phyloP scores from a whole-genome alignment of 2,329 filamentous ascomycete genomes.

The Blumeria hordei region DNA sequence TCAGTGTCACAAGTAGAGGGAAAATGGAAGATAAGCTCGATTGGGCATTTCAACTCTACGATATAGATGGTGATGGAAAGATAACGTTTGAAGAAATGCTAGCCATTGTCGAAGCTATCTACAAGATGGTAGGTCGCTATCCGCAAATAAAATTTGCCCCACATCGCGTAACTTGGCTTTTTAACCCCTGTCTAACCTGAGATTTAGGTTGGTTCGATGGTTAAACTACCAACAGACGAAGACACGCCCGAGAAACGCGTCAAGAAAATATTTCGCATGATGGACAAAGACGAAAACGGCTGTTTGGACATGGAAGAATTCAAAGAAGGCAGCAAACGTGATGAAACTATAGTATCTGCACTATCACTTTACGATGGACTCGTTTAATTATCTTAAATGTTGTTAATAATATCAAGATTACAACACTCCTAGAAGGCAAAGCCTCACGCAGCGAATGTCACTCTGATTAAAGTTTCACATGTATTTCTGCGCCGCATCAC shows the following conservation, averaged over 20 bases:
- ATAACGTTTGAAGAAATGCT: constrained; percentile 99
- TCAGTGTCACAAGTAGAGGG: constrained; percentile 88
- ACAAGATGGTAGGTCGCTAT: constrained; percentile 63
- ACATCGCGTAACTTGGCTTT: neutral
- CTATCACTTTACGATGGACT: constrained; percentile 89
- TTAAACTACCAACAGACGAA: constrained; percentile 94
- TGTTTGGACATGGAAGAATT: constrained; percentile 94
- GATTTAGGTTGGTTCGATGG: constrained; percentile 81
- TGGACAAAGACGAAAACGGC: constrained; percentile 99
- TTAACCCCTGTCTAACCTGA: neutral
- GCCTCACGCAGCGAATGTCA: too few species aligned
- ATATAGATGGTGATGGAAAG: constrained; percentile 96
- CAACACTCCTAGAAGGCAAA: too few species aligned
- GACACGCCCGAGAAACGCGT: constrained; percentile 98
- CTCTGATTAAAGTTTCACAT: too few species aligned
- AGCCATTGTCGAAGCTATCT: constrained; percentile 94
- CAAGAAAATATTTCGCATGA: constrained; percentile 96
- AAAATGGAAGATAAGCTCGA: constrained; percentile 99
- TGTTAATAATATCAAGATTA: neutral
- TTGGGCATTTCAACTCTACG: constrained; percentile 98
- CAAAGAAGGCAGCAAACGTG: constrained; percentile 95
- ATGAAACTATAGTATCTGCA: constrained; percentile 95
- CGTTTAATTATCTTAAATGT: constrained; percentile 32
- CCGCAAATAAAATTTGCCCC: neutral
- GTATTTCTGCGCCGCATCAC: too few species aligned